phyloP scores from a whole-genome alignment of 345 rosid genomes.

The Zanthoxylum bungeanum region DNA sequence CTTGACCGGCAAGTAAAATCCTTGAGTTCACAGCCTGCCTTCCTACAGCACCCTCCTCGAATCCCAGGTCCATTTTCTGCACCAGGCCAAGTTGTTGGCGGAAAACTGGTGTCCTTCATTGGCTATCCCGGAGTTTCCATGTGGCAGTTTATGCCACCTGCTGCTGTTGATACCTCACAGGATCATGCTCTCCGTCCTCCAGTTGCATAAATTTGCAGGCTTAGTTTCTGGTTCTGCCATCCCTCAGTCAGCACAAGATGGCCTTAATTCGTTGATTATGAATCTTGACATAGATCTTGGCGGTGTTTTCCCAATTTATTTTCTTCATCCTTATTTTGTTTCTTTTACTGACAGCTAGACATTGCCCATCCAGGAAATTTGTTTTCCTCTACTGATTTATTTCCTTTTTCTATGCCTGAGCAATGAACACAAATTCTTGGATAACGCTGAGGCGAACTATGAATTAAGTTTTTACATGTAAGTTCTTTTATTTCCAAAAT shows the following conservation, averaged over 20 bases:
- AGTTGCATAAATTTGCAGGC: slow-evolving; percentile 34
- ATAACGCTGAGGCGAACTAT: too few relatives aligned
- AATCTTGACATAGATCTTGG: neutral
- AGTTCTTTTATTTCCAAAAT: too few relatives aligned
- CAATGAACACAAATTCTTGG: too few relatives aligned
- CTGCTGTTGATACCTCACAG: slow-evolving; percentile 54
- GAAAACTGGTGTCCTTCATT: slow-evolving; percentile 48
- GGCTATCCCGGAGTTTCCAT: slow-evolving; percentile 54
- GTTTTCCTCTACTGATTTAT: too few relatives aligned
- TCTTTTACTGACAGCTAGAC: too few relatives aligned
- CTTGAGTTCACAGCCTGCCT: slow-evolving; percentile 43
- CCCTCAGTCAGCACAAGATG: neutral
- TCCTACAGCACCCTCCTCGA: slow-evolving; percentile 30
- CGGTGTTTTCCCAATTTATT: too few relatives aligned
- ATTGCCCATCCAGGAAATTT: too few relatives aligned
- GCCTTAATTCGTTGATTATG: neutral
- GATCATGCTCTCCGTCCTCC: slow-evolving; percentile 59
- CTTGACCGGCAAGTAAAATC: slow-evolving; percentile 54
- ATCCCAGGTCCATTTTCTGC: slow-evolving; percentile 38
- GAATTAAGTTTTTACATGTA: too few relatives aligned
- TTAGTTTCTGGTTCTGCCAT: slow-evolving; percentile 3
- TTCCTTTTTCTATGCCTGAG: too few relatives aligned
- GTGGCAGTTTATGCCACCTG: slow-evolving; percentile 64
- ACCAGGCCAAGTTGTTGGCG: slow-evolving; percentile 43
- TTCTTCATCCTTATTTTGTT: neutral